Evolutionary conservation across 2,329 filamentous ascomycete species (phyloP).

Genomic region (Sarocladium kiliense): DNA sequence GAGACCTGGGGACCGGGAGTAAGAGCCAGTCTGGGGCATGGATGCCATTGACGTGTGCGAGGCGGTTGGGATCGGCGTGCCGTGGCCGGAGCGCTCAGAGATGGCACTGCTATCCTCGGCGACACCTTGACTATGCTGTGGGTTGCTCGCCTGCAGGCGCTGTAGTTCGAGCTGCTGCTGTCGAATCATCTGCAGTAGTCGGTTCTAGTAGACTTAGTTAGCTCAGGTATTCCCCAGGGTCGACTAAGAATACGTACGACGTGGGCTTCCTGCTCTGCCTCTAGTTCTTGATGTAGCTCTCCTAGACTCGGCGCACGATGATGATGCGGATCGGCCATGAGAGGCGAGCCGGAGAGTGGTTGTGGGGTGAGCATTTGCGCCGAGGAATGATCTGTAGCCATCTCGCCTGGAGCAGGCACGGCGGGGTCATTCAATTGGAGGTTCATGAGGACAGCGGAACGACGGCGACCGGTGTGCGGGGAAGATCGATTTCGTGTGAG

Average conservation of each 20-base stretch:
- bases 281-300: constrained; percentile 73
- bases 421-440: constrained; percentile 67
- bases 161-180: constrained; percentile 68
- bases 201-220: constrained; percentile 48
- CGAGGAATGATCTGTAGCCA: constrained; percentile 44
- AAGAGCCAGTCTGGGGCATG: constrained; percentile 31
- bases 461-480: constrained; percentile 50
- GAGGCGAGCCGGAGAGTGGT: constrained; percentile 42
- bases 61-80: constrained; percentile 26
- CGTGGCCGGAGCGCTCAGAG: constrained; percentile 38
- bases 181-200: constrained; percentile 71
- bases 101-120: constrained; percentile 47
- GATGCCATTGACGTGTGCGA: constrained; percentile 27
- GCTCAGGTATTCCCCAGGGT: neutral
- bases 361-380: constrained; percentile 31
- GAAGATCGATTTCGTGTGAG: constrained; percentile 34
- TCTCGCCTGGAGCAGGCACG: constrained; percentile 63
- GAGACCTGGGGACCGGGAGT: constrained; percentile 46
- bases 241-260: constrained; percentile 46
- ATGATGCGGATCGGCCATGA: constrained; percentile 50
- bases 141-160: constrained; percentile 46
- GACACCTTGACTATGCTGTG: constrained; percentile 23
- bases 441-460: constrained; percentile 68
- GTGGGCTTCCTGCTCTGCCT: constrained; percentile 74
- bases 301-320: constrained; percentile 65